Base-by-base conservation (phyloP, 78 protist species). In the Isochrysis galbana region DNA sequence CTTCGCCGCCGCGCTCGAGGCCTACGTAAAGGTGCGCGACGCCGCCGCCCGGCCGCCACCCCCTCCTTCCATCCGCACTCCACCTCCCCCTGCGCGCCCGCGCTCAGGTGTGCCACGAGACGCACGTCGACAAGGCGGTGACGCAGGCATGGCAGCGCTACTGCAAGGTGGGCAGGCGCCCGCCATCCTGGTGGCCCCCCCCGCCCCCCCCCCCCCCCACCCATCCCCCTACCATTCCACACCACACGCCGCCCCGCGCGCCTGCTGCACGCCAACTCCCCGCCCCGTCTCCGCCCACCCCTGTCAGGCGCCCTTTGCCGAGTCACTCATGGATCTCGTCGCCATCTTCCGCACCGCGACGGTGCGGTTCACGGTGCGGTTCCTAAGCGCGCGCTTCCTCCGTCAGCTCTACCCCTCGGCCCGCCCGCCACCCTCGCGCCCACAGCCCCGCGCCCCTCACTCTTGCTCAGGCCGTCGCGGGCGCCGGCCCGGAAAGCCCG, bases 281-380 rank as follows among this genome's bases (percentile, higher is more conserved):
- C n/a, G n/a, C n/a, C n/a, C n/a, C n/a, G n/a, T n/a, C n/a, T n/a
- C n/a, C n/a, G n/a, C n/a, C n/a, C n/a, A n/a, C n/a, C n/a, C n/a
- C n/a, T n/a, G n/a, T n/a, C n/a, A n/a, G n/a, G 80, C 80, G n/a
- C 34, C 41, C 39, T 70, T 70, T 34, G 80, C 80, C 32, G 80
- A 70, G 80, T 36, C 80, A 41, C 80, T 70, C 32, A 70, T 70
- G 80, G 80, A 70, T 17, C 80, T 70, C 32, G 80, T 70, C 80
- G 80, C 80, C 39, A n/a, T 22, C 1, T 70, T n/a, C 17, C 80
- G 80, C 39, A n/a, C 80, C 80, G 3, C 80, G n/a, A 4, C 22
- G 72, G n/a, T 11, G 26, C 72, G 72, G 4, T n/a, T 11, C n/a
- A 14, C 32, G 67, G 14, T 54, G 67, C 67, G 21, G 67, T 22